Conservation (phyloP, 2,329 filamentous ascomycete species). For the Pseudogymnoascus sp. region DNA sequence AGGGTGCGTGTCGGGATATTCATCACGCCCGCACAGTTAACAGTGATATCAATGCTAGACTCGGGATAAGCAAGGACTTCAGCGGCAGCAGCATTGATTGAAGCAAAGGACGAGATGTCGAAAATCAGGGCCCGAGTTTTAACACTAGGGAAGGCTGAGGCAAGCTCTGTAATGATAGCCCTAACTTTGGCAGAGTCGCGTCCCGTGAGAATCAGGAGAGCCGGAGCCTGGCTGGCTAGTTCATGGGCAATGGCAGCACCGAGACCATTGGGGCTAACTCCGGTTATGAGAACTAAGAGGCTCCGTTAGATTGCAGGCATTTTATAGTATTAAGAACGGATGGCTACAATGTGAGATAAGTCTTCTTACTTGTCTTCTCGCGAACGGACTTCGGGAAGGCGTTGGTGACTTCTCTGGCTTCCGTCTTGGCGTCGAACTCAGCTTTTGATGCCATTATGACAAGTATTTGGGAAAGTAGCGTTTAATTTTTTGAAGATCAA, state of each 20-base stretch:
- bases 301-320: not conserved
- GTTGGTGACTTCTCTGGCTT: not conserved
- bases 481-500: not conserved
- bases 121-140: slow-evolving; percentile 28
- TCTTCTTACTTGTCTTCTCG: not conserved
- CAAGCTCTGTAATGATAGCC: slow-evolving; percentile 25
- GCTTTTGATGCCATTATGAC: not conserved
- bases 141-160: slow-evolving; percentile 24
- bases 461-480: not conserved
- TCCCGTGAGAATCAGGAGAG: slow-evolving; percentile 30
- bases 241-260: slow-evolving; percentile 15
- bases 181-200: slow-evolving; percentile 28
- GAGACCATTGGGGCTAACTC: slow-evolving; percentile 17
- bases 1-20: slow-evolving; percentile 10
- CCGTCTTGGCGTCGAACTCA: not conserved
- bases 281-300: slow-evolving; percentile 19
- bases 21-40: slow-evolving; percentile 20
- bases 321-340: not conserved
- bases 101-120: slow-evolving; percentile 28
- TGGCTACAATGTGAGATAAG: not conserved
- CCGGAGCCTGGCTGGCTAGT: slow-evolving; percentile 19
- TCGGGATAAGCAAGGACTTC: slow-evolving; percentile 20
- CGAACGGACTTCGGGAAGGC: not conserved
- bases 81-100: slow-evolving; percentile 31
- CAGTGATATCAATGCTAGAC: slow-evolving; percentile 17